phyloP scores from a whole-genome alignment of 148 eudicot genomes.

The Chenopodium suecicum region DNA sequence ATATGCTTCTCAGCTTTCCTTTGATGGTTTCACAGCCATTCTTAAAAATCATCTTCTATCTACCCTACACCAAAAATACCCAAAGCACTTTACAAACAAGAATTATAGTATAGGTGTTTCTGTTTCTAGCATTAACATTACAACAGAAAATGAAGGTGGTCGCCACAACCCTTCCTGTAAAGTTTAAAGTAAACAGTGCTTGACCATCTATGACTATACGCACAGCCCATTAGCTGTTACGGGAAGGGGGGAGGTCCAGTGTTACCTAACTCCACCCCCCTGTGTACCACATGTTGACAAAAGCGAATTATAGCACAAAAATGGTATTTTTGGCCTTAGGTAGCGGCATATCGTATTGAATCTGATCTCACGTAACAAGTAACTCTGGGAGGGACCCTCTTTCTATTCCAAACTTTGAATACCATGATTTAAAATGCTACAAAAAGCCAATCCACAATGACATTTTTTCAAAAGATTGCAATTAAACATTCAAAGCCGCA shows the following conservation, averaged over 20 bases:
- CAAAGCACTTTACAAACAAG: neutral
- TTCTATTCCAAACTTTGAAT: neutral
- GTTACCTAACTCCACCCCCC: too few relatives aligned
- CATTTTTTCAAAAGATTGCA: neutral
- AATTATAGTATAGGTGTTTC: neutral
- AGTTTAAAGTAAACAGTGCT: neutral
- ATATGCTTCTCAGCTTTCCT: neutral
- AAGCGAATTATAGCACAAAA: too few relatives aligned
- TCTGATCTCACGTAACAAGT: too few relatives aligned
- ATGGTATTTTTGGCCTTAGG: too few relatives aligned
- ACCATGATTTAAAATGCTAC: neutral
- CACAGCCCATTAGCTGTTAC: neutral
- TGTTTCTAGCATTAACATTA: neutral
- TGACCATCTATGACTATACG: neutral
- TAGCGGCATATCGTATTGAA: too few relatives aligned
- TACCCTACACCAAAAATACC: neutral
- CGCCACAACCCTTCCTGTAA: neutral
- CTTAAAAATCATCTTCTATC: neutral
- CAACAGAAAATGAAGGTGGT: neutral
- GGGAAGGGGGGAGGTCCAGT: neutral
- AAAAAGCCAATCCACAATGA: neutral
- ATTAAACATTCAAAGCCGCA: neutral
- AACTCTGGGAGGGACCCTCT: neutral
- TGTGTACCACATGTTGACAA: too few relatives aligned
- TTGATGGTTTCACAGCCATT: neutral